Evolutionary conservation across 176 grass and related monocot genomes (phyloP), one percentile per base, ranked within the genome.

Genomic region (Dendrocalamus sinicus): DNA sequence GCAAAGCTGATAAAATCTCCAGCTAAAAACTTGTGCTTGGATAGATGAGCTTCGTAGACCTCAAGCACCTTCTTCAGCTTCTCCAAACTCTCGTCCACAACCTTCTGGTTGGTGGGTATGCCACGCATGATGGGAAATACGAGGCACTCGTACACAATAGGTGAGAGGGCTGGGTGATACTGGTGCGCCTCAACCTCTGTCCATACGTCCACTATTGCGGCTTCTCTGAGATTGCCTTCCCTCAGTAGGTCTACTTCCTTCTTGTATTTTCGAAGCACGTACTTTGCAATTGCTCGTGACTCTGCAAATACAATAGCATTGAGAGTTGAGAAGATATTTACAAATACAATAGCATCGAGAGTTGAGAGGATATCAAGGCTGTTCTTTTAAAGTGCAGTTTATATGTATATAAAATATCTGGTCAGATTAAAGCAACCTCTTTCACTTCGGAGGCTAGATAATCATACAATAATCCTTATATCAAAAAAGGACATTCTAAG

Each of bases 1-100:
- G 74, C 84, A 0, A 86, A 24, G 54, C 85, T 87, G 68, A 87
- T 0, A 22, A 81, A 81, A 28, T 87, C 77, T 1, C 68, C 85
- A 1, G 85, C 85, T 20, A 87, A 24, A 54, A 66, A 74, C 30
- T 73, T 16, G 17, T 7, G 10, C 59, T 87, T 24, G 12, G 68
- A 73, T 12, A 87, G 20, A 6, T 28, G 77, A 0, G 43, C 45
- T 58, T 87, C 85, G 14, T 81, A 87, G 0, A 81, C 0, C 6
- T 67, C 78, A 14, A 87, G 70, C 58, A 87, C 32, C 11, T 81
- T 73, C 43, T 19, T 79, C 19, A 74, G 46, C 58, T 87, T 87
- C 77, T 81, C 77, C 45, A 45, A 0, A 43, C 39, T 54, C n/a
- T 72, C 58, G 13, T 23, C 77, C 12, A 87, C 47, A 3, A 75